Evolutionary conservation across 2,329 filamentous ascomycete genomes (phyloP).

Genomic region (Penicillium sp.): DNA sequence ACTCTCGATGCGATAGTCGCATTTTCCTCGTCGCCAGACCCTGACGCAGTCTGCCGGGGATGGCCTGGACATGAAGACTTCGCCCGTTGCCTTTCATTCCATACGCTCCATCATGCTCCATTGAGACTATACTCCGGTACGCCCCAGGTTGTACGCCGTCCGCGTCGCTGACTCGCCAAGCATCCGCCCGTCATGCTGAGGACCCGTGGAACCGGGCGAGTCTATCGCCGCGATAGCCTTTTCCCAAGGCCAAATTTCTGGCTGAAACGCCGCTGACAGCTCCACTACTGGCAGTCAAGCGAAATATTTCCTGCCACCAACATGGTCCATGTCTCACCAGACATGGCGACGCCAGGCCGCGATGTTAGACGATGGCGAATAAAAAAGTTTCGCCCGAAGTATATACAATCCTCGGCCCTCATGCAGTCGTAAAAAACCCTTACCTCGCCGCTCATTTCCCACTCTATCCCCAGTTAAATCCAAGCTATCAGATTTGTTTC

Average conservation of each 20-base stretch:
- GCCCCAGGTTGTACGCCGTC: slow-evolving; percentile 2
- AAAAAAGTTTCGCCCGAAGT: slow-evolving; percentile 10
- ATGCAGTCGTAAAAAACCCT: slow-evolving; percentile 28
- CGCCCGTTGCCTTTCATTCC: slow-evolving; percentile 25
- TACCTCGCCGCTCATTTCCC: slow-evolving; percentile 25
- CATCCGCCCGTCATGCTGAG: slow-evolving; percentile 2
- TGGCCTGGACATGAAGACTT: not conserved
- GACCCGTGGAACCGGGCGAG: slow-evolving; percentile 4
- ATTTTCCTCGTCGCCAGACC: slow-evolving; percentile 4
- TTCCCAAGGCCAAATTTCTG: not conserved
- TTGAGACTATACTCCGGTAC: slow-evolving; percentile 1
- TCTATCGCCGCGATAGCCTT: slow-evolving; percentile 10
- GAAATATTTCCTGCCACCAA: slow-evolving; percentile 20
- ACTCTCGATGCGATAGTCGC: slow-evolving; percentile 25
- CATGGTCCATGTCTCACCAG: slow-evolving; percentile 18
- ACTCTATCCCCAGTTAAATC: slow-evolving; percentile 9
- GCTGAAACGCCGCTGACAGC: slow-evolving; percentile 3
- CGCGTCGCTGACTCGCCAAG: slow-evolving; percentile 12
- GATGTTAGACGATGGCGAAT: slow-evolving; percentile 18
- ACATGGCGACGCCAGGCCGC: slow-evolving; percentile 18
- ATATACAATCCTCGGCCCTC: slow-evolving; percentile 21
- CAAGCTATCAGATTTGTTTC: slow-evolving; percentile 16
- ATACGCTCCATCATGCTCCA: not conserved
- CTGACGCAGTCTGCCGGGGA: slow-evolving; percentile 1
- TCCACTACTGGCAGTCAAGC: slow-evolving; percentile 17